Conservation (phyloP, 352 stramenopile genomes). For the Phytophthora pisi region DNA sequence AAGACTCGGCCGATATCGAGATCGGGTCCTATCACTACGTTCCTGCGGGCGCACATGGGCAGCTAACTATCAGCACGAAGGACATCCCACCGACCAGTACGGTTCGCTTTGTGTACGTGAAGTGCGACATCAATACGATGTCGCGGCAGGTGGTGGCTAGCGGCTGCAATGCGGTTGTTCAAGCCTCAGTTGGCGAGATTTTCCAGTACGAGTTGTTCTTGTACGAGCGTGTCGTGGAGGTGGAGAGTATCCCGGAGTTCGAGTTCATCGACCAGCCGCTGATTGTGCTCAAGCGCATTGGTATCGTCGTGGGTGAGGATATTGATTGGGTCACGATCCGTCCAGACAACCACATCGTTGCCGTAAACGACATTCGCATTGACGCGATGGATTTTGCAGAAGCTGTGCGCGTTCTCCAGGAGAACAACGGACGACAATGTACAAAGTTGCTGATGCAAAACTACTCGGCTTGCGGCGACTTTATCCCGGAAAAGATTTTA, state of each 20-base stretch:
- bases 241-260: slow-evolving; percentile 87
- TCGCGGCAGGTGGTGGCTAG: slow-evolving; percentile 82
- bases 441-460: slow-evolving; percentile 91
- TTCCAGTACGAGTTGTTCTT: slow-evolving; percentile 90
- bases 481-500: slow-evolving; percentile 89
- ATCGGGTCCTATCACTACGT: slow-evolving; percentile 84
- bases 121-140: slow-evolving; percentile 89
- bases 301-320: slow-evolving; percentile 69
- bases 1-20: slow-evolving; percentile 74
- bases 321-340: slow-evolving; percentile 86
- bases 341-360: slow-evolving; percentile 87
- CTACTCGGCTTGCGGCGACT: slow-evolving; percentile 84
- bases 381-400: slow-evolving; percentile 84
- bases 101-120: slow-evolving; percentile 87
- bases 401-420: slow-evolving; percentile 78
- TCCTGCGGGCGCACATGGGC: slow-evolving; percentile 58
- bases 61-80: slow-evolving; percentile 82
- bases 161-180: slow-evolving; percentile 84
- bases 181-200: slow-evolving; percentile 85
- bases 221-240: slow-evolving; percentile 88
- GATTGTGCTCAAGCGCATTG: slow-evolving; percentile 87
- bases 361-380: slow-evolving; percentile 88
- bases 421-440: slow-evolving; percentile 88
- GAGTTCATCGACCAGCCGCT: slow-evolving; percentile 88
- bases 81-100: slow-evolving; percentile 68